Evolutionary conservation across 2,329 filamentous ascomycete species (phyloP).

Genomic region (Colletotrichum tofieldiae): DNA sequence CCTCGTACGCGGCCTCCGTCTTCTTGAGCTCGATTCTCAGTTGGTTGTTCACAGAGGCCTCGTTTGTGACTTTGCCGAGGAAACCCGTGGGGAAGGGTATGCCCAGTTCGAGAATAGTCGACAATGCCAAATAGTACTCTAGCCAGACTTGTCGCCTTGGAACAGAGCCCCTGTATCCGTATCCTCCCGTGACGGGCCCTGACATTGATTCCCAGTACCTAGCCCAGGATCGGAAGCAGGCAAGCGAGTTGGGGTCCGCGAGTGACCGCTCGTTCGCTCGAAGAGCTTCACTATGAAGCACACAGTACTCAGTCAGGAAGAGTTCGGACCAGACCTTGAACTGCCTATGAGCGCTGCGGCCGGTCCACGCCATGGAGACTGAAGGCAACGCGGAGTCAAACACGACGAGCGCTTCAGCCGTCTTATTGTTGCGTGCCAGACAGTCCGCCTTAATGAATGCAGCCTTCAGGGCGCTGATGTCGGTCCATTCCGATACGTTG

Average conservation of each 20-base stretch:
- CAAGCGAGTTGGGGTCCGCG: constrained; percentile 67
- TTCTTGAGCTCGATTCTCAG: constrained; percentile 84
- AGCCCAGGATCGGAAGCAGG: constrained; percentile 77
- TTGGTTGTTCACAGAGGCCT: constrained; percentile 72
- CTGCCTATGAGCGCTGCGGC: constrained; percentile 72
- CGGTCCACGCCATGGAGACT: constrained; percentile 68
- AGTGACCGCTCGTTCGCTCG: constrained; percentile 66
- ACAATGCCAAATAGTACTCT: constrained; percentile 86
- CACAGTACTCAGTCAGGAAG: constrained; percentile 81
- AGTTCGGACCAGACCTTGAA: constrained; percentile 85
- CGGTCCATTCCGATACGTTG: constrained; percentile 80
- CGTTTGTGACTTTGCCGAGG: constrained; percentile 56
- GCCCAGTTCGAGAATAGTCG: constrained; percentile 79
- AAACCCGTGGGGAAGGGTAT: constrained; percentile 72
- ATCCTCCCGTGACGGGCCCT: constrained; percentile 66
- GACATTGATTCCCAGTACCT: constrained; percentile 75
- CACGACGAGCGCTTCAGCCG: constrained; percentile 74
- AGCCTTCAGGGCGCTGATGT: constrained; percentile 84
- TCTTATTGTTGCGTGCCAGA: constrained; percentile 64
- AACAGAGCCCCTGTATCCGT: constrained; percentile 72
- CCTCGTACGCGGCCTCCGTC: constrained; percentile 86
- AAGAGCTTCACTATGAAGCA: constrained; percentile 75
- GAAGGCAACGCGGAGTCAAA: constrained; percentile 78
- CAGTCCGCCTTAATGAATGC: constrained; percentile 83
- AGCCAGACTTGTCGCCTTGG: constrained; percentile 83